Conservation (phyloP, 2,329 filamentous ascomycete genomes). For the Xylogone sp. region DNA sequence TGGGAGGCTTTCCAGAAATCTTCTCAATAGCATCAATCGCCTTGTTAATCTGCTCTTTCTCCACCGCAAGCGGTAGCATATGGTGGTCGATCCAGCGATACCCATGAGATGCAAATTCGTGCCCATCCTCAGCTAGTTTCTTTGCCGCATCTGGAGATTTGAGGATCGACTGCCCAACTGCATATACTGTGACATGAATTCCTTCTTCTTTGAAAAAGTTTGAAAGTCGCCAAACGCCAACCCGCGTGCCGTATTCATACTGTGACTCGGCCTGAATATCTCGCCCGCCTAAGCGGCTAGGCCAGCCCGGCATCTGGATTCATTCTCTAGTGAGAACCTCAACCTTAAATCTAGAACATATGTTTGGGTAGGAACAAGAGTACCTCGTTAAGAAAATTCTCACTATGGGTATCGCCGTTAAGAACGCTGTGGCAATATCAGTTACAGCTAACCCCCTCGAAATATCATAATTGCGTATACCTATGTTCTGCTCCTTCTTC, state of each 20-base stretch:
- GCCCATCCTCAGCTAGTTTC: conserved; percentile 35
- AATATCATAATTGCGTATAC: background rate
- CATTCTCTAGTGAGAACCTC: background rate
- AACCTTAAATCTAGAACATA: background rate
- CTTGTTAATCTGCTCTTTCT: conserved; percentile 35
- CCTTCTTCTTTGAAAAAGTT: conserved; percentile 37
- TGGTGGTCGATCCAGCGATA: conserved; percentile 40
- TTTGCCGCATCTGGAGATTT: conserved; percentile 36
- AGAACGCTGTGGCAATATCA: background rate
- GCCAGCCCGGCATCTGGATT: background rate
- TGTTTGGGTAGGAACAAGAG: background rate
- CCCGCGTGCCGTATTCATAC: conserved; percentile 33
- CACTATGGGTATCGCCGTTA: background rate
- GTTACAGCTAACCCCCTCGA: background rate
- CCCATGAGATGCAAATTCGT: conserved; percentile 38
- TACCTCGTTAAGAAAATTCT: background rate
- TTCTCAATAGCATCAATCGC: conserved; percentile 31
- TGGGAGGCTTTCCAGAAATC: conserved; percentile 29
- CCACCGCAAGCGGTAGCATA: conserved; percentile 32
- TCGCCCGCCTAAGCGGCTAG: background rate
- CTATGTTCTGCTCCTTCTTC: background rate
- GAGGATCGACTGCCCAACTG: conserved; percentile 36
- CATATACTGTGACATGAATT: conserved; percentile 39
- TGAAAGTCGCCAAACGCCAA: conserved; percentile 35
- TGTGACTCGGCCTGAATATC: background rate